These are phyloP conservation scores for Diutina pseudorugosa DNA, from an alignment of 1,139 yeast species.

Conservation along the genomic window DNA sequence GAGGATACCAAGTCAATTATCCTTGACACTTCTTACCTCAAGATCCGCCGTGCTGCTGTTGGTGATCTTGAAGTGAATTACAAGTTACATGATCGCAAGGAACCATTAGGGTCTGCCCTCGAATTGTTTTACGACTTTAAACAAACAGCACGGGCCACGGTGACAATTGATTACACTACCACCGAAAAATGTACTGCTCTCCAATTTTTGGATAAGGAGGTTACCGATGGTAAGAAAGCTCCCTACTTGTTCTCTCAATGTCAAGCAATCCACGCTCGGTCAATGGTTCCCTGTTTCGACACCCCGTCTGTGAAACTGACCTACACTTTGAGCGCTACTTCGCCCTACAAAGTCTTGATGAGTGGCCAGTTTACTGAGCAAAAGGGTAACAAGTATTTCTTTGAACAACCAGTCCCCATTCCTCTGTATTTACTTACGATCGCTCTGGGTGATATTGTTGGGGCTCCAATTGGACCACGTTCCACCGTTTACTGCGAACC, in stretches of 20 bases:
- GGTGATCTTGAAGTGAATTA: conserved; percentile 17
- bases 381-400: conserved; percentile 28
- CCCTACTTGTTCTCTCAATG: conserved; percentile 85
- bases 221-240: conserved; percentile 60
- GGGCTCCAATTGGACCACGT: conserved; percentile 73
- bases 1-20: conserved; percentile 20
- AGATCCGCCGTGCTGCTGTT: conserved; percentile 39
- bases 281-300: conserved; percentile 83
- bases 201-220: conserved; percentile 70
- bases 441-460: conserved; percentile 70
- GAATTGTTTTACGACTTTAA: conserved; percentile 16
- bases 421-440: conserved; percentile 78
- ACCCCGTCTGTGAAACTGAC: conserved; percentile 76
- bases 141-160: conserved; percentile 12
- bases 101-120: conserved; percentile 59
- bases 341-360: conserved; percentile 57
- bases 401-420: conserved; percentile 70
- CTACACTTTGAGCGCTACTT: conserved; percentile 45
- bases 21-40: conserved; percentile 61
- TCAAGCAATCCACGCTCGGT: conserved; percentile 85
- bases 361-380: conserved; percentile 41
- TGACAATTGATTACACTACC: conserved; percentile 48
- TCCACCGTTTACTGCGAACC: conserved; percentile 79
- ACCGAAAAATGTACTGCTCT: conserved; percentile 72
- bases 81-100: conserved; percentile 25